Base-by-base conservation (phyloP, 441 rosid species). In the Erodium texanum region DNA sequence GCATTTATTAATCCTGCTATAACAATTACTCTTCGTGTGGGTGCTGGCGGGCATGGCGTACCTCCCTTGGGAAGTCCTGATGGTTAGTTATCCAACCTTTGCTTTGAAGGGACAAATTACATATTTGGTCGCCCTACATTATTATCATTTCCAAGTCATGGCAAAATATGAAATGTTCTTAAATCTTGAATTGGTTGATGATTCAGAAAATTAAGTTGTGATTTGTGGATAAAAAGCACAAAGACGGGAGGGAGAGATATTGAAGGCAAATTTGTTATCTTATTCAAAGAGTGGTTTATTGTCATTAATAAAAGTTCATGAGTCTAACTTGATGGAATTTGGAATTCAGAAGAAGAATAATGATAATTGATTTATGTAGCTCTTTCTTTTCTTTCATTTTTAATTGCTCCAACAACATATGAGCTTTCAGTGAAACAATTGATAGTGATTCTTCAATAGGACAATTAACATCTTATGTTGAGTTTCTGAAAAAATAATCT, bases 1-100 rank as follows among this genome's bases (percentile, higher is more conserved):
- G 99, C 99, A 71, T 75, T 89, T 76, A 94, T 94, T 72, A 94
- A 94, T 84, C 99, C 99, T 77, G 88, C 99, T 32, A 82, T 92
- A 75, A 92, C 99, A 73, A 87, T 92, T 70, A 87, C 87, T 79
- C 92, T 94, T 62, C 96, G 88, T 71, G 83, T 89, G 92, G 99
- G 99, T 67, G 98, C 99, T 74, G 99, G 99, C 78, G 99, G 99
- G 68, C 98, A 88, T 82, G 99, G 98, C 75, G 99, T 94, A 70
- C 99, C 99, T 74, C 99, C 99, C 74, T 81, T 94, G 68, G 99
- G 99, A 73, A 94, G 94, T 80, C 92, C 96, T 66, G 99, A 94
- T 80, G 99, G 98, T 94, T 73, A 79, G 97, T 78, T 16, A 67
- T 64, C 68, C 61, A 64, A 70, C 71, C 68, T 66, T 54, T 54